A percentile compares a stretch with the other conserved stretches of the same genome.
Evolutionary conservation across 768 basidiomycete species (phyloP).

Genomic region (Suillus subluteus): DNA sequence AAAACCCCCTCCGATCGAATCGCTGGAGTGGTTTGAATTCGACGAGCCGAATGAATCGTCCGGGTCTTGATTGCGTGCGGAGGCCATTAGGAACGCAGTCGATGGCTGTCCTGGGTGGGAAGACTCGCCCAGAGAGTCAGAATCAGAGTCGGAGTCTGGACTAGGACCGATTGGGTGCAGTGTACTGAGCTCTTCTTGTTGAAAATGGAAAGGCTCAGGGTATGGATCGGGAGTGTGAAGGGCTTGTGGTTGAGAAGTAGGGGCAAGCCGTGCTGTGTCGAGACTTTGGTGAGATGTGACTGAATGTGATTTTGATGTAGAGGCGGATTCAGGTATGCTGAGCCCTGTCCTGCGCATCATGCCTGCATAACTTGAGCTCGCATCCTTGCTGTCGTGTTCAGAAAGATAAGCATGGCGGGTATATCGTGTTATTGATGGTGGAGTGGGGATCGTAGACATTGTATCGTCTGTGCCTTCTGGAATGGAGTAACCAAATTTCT

Average conservation of each 20-base stretch:
- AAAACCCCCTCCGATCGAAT: constrained; percentile 50
- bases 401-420: constrained; percentile 42
- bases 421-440: constrained; percentile 75
- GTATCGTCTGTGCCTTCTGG: constrained; percentile 50
- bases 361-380: constrained; percentile 66
- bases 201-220: constrained; percentile 28
- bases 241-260: constrained; percentile 11
- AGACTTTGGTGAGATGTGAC: constrained; percentile 14
- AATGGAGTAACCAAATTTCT: constrained; percentile 32
- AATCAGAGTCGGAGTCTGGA: constrained; percentile 54
- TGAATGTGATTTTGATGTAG: constrained; percentile 25
- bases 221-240: constrained; percentile 29
- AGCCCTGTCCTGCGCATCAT: constrained; percentile 69
- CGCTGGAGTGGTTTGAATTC: constrained; percentile 61
- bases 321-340: constrained; percentile 37
- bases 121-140: constrained; percentile 62
- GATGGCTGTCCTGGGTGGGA: constrained; percentile 66
- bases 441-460: constrained; percentile 69
- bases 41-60: constrained; percentile 47
- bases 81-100: constrained; percentile 70
- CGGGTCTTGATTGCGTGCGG: constrained; percentile 34
- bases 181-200: constrained; percentile 28
- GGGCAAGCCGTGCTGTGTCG: constrained; percentile 8
- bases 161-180: constrained; percentile 21
- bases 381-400: constrained; percentile 46